Percentiles rank a stretch among this genome's conserved stretches.
Conservation (phyloP, 257 asterid species). For the Solanum sitiens region DNA sequence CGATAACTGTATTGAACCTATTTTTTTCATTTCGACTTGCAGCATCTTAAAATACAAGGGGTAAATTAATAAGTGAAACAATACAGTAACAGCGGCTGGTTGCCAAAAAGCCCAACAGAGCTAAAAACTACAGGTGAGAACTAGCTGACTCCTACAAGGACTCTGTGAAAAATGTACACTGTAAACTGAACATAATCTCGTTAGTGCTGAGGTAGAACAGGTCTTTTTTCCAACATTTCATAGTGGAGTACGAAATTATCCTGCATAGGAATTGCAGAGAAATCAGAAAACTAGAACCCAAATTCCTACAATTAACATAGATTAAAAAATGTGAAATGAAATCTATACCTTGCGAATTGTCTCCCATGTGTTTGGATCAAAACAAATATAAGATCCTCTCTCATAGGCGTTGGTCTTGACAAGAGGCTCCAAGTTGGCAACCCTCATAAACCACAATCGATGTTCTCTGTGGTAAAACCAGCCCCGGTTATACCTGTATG, state of each 20-base stretch:
- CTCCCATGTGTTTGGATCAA: slow-evolving; percentile 98
- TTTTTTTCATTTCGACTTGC: not conserved
- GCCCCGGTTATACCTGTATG: slow-evolving; percentile 74
- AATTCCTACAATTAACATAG: not conserved
- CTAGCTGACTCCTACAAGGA: not conserved
- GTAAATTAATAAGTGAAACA: not conserved
- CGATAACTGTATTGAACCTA: not conserved
- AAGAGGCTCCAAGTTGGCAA: slow-evolving; percentile 70
- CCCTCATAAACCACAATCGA: slow-evolving; percentile 66
- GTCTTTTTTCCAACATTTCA: slow-evolving; percentile 83
- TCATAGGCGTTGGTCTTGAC: slow-evolving; percentile 65
- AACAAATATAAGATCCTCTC: slow-evolving; percentile 82
- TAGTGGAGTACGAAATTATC: slow-evolving; percentile 85
- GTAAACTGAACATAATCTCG: slow-evolving; percentile 4
- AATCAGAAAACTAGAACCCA: not conserved
- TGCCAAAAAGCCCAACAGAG: not conserved
- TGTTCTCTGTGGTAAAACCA: slow-evolving; percentile 91
- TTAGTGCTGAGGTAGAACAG: slow-evolving; percentile 66
- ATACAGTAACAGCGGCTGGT: not conserved
- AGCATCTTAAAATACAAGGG: not conserved
- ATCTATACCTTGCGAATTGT: slow-evolving; percentile 78
- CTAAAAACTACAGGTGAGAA: slow-evolving; percentile 2
- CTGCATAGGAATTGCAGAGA: slow-evolving; percentile 39
- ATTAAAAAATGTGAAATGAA: not conserved
- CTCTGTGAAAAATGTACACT: not conserved